phyloP scores from a whole-genome alignment of 2,329 filamentous ascomycete genomes.

The Epichloe festucae region DNA sequence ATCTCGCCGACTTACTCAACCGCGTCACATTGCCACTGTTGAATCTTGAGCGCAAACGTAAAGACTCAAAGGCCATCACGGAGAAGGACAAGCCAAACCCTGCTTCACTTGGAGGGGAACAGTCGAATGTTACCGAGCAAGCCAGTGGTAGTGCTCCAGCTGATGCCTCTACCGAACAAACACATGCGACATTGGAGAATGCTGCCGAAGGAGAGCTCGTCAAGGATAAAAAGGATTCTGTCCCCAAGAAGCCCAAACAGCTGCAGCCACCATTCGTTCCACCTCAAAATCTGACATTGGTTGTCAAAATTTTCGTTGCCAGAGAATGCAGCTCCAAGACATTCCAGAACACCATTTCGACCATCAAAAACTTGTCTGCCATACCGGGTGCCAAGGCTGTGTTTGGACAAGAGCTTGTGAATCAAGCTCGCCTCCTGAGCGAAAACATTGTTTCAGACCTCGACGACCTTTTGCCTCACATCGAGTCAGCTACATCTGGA shows the following conservation, averaged over 20 bases:
- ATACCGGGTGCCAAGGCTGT: conserved; percentile 81
- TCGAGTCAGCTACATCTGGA: conserved; percentile 72
- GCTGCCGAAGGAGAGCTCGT: conserved; percentile 18
- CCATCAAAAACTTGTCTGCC: conserved; percentile 94
- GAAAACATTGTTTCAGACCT: conserved; percentile 76
- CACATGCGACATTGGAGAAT: conserved; percentile 13
- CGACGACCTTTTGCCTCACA: conserved; percentile 71
- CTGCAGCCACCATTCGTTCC: conserved; percentile 76
- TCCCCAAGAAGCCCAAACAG: conserved; percentile 40
- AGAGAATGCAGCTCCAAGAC: conserved; percentile 96
- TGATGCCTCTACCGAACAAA: conserved; percentile 14
- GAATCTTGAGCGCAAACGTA: conserved; percentile 53
- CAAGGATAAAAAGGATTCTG: conserved; percentile 26
- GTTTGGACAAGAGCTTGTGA: conserved; percentile 86
- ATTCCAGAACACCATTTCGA: conserved; percentile 92
- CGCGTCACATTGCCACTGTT: conserved; percentile 80
- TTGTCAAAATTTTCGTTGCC: conserved; percentile 94
- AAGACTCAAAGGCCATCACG: conserved; percentile 24
- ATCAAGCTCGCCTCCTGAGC: conserved; percentile 73
- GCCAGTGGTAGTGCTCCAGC: conserved; percentile 7
- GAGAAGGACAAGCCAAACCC: conserved; percentile 13
- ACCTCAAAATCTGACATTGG: conserved; percentile 75
- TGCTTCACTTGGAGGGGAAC: conserved; percentile 16
- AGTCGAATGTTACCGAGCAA: conserved; percentile 13
- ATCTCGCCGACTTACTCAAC: conserved; percentile 74